Evolutionary conservation across 306 rosid species (phyloP).

Genomic region (Casuarina cunninghamiana): DNA sequence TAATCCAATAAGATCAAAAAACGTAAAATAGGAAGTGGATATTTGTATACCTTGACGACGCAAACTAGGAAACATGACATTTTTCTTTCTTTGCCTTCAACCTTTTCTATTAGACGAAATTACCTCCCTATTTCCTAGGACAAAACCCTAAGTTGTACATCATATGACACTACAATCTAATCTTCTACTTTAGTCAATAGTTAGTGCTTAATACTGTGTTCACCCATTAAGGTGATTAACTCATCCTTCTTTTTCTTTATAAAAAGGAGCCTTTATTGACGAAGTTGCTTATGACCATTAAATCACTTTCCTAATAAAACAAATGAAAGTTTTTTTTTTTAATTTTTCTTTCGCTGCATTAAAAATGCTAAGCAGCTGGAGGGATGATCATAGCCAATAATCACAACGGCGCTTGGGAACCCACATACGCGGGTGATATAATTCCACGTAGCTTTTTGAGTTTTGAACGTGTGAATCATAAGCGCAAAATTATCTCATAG

Average conservation of each 20-base stretch:
- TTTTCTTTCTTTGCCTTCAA: constrained; percentile 17
- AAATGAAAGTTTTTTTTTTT: constrained; percentile 25
- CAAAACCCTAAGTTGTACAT: constrained; percentile 25
- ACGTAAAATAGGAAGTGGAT: too few species aligned
- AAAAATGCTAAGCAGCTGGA: constrained; percentile 41
- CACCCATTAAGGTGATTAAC: constrained; percentile 27
- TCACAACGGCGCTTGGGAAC: constrained; percentile 7
- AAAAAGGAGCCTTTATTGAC: constrained; percentile 33
- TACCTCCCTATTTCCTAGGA: constrained; percentile 18
- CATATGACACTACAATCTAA: neutral
- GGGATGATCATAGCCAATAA: constrained; percentile 2
- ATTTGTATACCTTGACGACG: neutral
- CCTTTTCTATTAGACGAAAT: constrained; percentile 15
- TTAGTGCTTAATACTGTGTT: constrained; percentile 34
- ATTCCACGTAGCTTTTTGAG: constrained; percentile 33
- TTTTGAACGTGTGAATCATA: constrained; percentile 30
- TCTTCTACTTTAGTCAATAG: constrained; percentile 18
- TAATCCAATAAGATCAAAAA: too few species aligned
- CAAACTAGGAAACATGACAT: neutral
- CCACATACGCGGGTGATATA: constrained; percentile 24
- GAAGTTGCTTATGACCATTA: constrained; percentile 46
- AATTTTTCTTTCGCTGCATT: constrained; percentile 14
- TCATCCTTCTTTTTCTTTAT: constrained; percentile 21
- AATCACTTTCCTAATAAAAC: constrained; percentile 50
- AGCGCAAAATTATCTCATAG: constrained; percentile 43